Conservation (phyloP, 75 land plant species). For the Cunninghamia lanceolata region DNA sequence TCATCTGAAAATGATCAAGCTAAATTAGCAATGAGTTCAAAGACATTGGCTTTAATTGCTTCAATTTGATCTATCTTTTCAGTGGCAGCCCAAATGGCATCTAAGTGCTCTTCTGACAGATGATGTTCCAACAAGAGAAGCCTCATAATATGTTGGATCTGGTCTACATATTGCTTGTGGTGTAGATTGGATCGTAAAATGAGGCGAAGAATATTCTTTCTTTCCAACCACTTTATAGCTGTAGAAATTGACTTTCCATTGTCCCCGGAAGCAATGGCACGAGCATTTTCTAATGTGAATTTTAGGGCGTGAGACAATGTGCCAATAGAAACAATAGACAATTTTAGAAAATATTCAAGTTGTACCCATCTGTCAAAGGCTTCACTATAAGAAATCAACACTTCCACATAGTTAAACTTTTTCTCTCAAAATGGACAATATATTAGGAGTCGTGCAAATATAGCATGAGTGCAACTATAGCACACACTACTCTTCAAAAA, state of each 20-base stretch:
- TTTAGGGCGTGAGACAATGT: too few species aligned
- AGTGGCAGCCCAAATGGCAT: conserved; percentile 23
- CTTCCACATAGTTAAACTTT: not conserved
- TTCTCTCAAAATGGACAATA: not conserved
- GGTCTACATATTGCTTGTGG: conserved; percentile 38
- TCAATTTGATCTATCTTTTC: conserved; percentile 29
- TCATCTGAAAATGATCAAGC: conserved; percentile 30
- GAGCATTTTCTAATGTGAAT: conserved; percentile 33
- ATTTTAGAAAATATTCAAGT: too few species aligned
- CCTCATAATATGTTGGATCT: conserved; percentile 30
- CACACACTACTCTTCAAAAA: not conserved
- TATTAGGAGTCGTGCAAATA: not conserved
- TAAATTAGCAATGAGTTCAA: conserved; percentile 29
- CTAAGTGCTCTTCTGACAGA: conserved; percentile 25
- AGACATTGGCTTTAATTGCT: conserved; percentile 25
- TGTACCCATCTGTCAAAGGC: not conserved
- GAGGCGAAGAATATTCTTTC: conserved; percentile 16
- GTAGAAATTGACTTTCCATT: too few species aligned
- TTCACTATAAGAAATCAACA: too few species aligned
- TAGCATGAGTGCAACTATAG: not conserved
- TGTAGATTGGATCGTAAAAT: conserved; percentile 29
- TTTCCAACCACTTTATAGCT: conserved; percentile 25
- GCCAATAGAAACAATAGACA: too few species aligned
- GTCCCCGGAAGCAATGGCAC: conserved; percentile 23
- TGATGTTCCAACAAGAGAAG: conserved; percentile 21